Base-by-base conservation (phyloP, 257 asterid genomes). In the Jasminum sambac region DNA sequence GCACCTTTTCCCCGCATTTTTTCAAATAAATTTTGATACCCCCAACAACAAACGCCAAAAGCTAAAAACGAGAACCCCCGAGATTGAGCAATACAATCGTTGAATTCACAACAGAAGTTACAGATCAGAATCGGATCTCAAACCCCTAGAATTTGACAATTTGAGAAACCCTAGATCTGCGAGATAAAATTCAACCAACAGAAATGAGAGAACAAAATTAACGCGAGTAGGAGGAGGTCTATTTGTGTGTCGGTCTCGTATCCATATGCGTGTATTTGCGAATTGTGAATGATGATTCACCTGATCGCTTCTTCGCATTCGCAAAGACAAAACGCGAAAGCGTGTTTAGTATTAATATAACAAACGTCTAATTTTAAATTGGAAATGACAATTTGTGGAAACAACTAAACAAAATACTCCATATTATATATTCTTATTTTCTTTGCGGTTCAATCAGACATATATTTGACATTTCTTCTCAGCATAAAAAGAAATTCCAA, bases 1-100 rank as follows among this genome's bases (percentile, higher is more conserved):
- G 86, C 84, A 63, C 82, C 79, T 86, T 75, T 89, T 68, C 77
- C 79, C 76, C 87, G 71, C 99, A 89, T 91, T 82, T 71, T 76
- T 37, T 50, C 75, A 44, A 58, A 67, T 74, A 44, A 73, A 41
- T 65, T 14, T 44, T 66, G 46, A 72, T 71, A 24, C 46, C 71
- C 70, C 9, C 30, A 21, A 55, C 34, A 21, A 0, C 62, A 55
- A 55, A 55, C n/a, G 10, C 62, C 26, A 55, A 55, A 55, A 21
- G 1, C 21, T 0, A 48, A 48, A 48, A 48, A n/a, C 14, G 34
- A 23, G 4, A 30, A 30, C 36, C 36, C 36, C 36, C 36, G 4
- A 30, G 6, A 55, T 10, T 19, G 16, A 21, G 6, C 1, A 55
- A 1, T 55, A 55, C 23, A 23, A 14, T 30, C 62, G 8, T 68